Percentiles rank a stretch among this genome's conserved stretches.
These are phyloP conservation scores for Gonium pectorale DNA, from an alignment of 139 green algal genomes.

Conservation along the genomic window DNA sequence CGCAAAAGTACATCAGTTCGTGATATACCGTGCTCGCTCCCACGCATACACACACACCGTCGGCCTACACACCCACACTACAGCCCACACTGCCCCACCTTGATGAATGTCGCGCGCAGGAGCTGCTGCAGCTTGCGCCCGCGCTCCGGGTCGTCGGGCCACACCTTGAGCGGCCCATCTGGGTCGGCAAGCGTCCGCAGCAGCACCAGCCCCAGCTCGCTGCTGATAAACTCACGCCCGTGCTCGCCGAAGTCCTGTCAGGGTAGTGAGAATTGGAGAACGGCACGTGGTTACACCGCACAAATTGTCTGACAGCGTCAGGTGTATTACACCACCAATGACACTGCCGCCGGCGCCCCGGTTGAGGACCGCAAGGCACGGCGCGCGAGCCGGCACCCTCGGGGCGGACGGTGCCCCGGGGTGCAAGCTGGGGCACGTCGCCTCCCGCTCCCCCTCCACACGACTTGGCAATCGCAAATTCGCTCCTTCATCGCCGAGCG, in stretches of 20 bases:
- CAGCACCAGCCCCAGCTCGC: constrained; percentile 85
- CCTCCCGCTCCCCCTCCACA: neutral
- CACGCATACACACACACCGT: too few species aligned
- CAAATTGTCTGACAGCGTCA: too few species aligned
- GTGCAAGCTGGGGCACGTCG: neutral
- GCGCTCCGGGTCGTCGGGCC: constrained; percentile 13
- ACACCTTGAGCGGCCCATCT: constrained; percentile 10
- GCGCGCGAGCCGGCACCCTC: too few species aligned
- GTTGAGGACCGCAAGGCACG: too few species aligned
- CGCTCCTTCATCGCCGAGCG: neutral
- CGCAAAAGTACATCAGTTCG: too few species aligned
- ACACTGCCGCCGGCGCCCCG: neutral
- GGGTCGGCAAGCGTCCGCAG: constrained; percentile 73
- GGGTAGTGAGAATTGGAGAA: neutral
- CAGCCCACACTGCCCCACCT: constrained; percentile 54
- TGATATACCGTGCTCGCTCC: too few species aligned
- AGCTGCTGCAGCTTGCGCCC: constrained; percentile 42
- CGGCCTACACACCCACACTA: too few species aligned
- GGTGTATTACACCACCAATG: too few species aligned
- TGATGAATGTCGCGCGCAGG: constrained; percentile 67
- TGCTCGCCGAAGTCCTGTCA: constrained; percentile 93
- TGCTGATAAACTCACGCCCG: constrained; percentile 89
- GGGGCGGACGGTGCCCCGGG: neutral
- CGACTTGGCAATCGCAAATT: neutral
- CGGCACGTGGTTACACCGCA: neutral